These are phyloP conservation scores for Coccinonectria pachysandricola DNA, from an alignment of 2,329 filamentous ascomycete species.

Conservation along the genomic window DNA sequence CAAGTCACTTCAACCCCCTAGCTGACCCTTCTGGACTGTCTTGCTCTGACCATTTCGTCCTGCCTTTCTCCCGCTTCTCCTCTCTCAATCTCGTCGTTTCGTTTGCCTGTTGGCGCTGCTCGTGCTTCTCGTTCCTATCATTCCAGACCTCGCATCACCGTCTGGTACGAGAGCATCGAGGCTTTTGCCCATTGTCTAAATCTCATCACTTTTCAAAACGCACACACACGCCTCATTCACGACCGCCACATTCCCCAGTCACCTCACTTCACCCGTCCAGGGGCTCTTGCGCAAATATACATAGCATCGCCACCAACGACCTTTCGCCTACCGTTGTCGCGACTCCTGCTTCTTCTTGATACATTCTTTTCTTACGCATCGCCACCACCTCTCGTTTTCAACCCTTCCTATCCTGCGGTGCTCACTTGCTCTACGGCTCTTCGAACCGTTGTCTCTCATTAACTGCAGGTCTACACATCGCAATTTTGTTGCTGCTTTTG, in stretches of 20 bases:
- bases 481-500: no score
- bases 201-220: conserved; percentile 11
- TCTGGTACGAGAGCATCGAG: conserved; percentile 24
- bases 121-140: conserved; percentile 15
- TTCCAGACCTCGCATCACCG: conserved; percentile 23
- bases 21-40: conserved; percentile 9
- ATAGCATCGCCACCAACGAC: conserved; percentile 1
- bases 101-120: conserved; percentile 7
- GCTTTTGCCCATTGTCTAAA: conserved; percentile 12
- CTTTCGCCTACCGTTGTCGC: conserved; percentile 1
- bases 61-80: conserved; percentile 10
- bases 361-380: no score
- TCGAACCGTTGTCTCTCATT: no score
- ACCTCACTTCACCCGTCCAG: conserved; percentile 11
- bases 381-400: background rate
- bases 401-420: conserved; percentile 4
- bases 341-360: background rate
- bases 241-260: conserved; percentile 7
- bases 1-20: conserved; percentile 9
- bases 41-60: conserved; percentile 9
- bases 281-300: conserved; percentile 7
- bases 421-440: no score
- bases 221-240: no score
- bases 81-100: conserved; percentile 8
- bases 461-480: no score